phyloP scores from a whole-genome alignment of 768 basidiomycete genomes.

The Leccinum ochraceum region DNA sequence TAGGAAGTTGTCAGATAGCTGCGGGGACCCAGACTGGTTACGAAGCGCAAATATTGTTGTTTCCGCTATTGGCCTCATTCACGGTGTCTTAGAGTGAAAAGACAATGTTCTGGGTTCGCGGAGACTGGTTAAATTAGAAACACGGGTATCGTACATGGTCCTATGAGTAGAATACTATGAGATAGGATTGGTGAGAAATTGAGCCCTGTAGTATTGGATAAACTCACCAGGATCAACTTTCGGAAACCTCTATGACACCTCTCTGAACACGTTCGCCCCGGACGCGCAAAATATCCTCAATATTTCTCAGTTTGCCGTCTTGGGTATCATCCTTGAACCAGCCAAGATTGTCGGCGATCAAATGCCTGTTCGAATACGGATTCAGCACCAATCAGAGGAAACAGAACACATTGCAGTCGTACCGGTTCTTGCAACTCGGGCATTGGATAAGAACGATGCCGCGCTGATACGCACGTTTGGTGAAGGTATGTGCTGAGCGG shows the following conservation, averaged over 20 bases:
- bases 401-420: conserved; percentile 24
- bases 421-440: conserved; percentile 88
- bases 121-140: conserved; percentile 16
- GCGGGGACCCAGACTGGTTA: background rate
- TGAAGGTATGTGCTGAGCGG: conserved; percentile 88
- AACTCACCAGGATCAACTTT: conserved; percentile 21
- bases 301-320: conserved; percentile 68
- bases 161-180: background rate
- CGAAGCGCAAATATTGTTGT: background rate
- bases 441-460: conserved; percentile 93
- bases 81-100: background rate
- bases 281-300: conserved; percentile 79
- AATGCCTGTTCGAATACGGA: conserved; percentile 47
- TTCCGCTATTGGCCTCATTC: background rate
- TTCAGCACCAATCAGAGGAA: background rate
- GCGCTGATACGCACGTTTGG: conserved; percentile 78
- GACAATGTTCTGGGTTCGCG: conserved; percentile 26
- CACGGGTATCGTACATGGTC: conserved; percentile 14
- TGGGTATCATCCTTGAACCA: conserved; percentile 89
- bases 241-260: conserved; percentile 58
- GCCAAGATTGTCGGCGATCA: conserved; percentile 88
- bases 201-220: background rate
- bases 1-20: background rate
- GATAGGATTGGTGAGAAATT: background rate
- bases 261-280: conserved; percentile 76